Evolutionary conservation across 1,284 basidiomycete genomes (phyloP), one percentile per base, ranked within the genome.

Genomic region (Sphagnurus paluster): DNA sequence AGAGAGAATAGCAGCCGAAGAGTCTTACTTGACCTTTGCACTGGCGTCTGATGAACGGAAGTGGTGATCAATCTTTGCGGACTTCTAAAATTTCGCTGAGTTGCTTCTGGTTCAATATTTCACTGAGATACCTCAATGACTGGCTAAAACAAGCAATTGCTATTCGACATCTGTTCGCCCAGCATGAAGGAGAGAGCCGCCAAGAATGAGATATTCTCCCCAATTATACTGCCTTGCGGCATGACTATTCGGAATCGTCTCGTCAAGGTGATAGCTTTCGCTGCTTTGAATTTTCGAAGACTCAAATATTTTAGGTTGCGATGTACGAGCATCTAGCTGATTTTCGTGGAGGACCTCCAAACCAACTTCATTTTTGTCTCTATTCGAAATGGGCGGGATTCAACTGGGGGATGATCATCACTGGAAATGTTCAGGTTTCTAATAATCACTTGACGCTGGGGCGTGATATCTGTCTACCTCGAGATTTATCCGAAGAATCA

Each of bases 381-480:
- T 98, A 98, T 63, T 67, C 77, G 1, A 69, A 73, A 54, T 98
- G 94, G 93, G 81, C 84, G 0, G 63, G 72, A 29, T 81, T 85
- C 3, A 77, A 77, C 16, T 98, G 92, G 92, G 95, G 93, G 0
- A 89, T 97, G 72, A 72, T 98, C 44, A 70, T 96, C 41, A 93
- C 94, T 0, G 93, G 95, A 13, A 98, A 98, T 57, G 79, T 94
- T 1, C 88, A 90, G 56, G 83, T 98, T 24, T 82, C 82, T 36
- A 58, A 62, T 0, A 64, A 72, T 0, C 92, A 96, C 61, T 75
- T 96, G 1, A 78, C 87, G 0, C 75, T 93, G 7, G 93, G 92
- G 1, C 80, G 90, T 49, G 95, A 98, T 62, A 70, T 94, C 14
- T 67, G 82, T 4, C 57, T 93, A 0, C 88, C 89, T 0, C 50